Base-by-base conservation (phyloP, 1,284 basidiomycete species). In the Cutaneotrichosporon cyanovorans region DNA sequence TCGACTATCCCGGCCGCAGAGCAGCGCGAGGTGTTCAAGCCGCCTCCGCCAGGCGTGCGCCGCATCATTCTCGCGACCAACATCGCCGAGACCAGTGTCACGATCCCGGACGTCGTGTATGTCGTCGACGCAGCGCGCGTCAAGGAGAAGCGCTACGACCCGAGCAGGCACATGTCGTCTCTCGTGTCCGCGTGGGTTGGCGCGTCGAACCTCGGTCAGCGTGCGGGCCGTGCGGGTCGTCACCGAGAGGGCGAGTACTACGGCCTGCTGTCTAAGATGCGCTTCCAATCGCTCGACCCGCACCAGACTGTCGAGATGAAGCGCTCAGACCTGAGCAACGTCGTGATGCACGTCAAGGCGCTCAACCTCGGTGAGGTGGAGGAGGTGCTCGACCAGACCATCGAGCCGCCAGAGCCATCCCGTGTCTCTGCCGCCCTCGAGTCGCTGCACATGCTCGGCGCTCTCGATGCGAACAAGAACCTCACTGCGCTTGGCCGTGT, bases 321-420 rank as follows among this genome's bases (percentile, higher is more conserved):
- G 72, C 80, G 91, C 25, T 81, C 84, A n/a, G 87, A 91, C 69
- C 69, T 91, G 58, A 89, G 82, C 66, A 88, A 90, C 63, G 84
- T 92, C 42, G 87, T 90, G 22, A 92, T 95, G 92, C 91, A 93
- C 66, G 82, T 97, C 72, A 97, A 95, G 63, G 92, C 91, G n/a
- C 78, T 96, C 38, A 84, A 91, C 63, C 87, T 96, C 66, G 86
- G 89, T 6, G 82, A 82, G 42, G 87, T 88, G 16, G 87, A 95
- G 64, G 84, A 91, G 48, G 90, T 96, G 20, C 75, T 97, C 16
- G 82, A 80, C 0, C 81, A 79, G 19, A 80, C 86, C 9, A 96
- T 96, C 55, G 92, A 96, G 68, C 87, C 93, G 5, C 92, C 92
- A n/a, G 81, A 80, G 37, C 73, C 79, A 0, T 80, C 81, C 28